A percentile compares a stretch with the other conserved stretches of the same genome.
Conservation (phyloP, 2,329 filamentous ascomycete genomes). For the Botrytis fragariae region DNA sequence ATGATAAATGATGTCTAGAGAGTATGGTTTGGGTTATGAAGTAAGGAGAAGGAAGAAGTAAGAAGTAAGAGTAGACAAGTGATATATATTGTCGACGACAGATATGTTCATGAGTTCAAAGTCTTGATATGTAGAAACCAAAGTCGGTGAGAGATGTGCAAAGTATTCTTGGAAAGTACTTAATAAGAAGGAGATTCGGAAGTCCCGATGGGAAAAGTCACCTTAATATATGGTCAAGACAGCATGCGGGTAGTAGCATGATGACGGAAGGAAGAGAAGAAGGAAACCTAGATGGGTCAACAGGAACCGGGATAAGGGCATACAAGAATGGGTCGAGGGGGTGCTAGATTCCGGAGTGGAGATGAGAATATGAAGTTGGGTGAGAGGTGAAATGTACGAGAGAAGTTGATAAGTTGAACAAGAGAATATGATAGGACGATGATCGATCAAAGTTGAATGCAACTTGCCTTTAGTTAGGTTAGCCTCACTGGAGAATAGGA, state of each 20-base stretch:
- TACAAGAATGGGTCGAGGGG: conserved; percentile 16
- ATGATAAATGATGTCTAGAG: conserved; percentile 9
- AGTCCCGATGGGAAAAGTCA: neutral
- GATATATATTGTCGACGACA: conserved; percentile 1
- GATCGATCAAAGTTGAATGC: conserved; percentile 14
- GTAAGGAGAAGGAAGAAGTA: neutral
- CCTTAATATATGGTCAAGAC: conserved; percentile 15
- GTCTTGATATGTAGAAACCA: conserved; percentile 5
- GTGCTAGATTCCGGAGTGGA: conserved; percentile 16
- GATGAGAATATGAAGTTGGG: conserved; percentile 14
- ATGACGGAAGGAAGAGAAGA: conserved; percentile 16
- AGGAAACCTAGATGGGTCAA: conserved; percentile 11
- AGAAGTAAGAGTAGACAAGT: conserved; percentile 5
- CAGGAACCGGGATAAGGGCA: conserved; percentile 11
- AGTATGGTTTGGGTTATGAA: neutral
- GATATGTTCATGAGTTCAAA: neutral
- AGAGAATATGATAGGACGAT: conserved; percentile 16
- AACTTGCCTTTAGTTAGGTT: conserved; percentile 17
- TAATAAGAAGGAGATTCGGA: conserved; percentile 10
- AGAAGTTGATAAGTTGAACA: conserved; percentile 13
- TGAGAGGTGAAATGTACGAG: conserved; percentile 16
- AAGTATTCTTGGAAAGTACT: neutral
- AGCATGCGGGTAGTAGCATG: conserved; percentile 15
- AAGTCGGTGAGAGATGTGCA: conserved; percentile 3
- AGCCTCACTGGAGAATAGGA: conserved; percentile 13